A percentile compares a stretch with the other conserved stretches of the same genome.
These are phyloP conservation scores for Ophiostoma pallidulum DNA, from an alignment of 2,329 filamentous ascomycete genomes.

Conservation along the genomic window DNA sequence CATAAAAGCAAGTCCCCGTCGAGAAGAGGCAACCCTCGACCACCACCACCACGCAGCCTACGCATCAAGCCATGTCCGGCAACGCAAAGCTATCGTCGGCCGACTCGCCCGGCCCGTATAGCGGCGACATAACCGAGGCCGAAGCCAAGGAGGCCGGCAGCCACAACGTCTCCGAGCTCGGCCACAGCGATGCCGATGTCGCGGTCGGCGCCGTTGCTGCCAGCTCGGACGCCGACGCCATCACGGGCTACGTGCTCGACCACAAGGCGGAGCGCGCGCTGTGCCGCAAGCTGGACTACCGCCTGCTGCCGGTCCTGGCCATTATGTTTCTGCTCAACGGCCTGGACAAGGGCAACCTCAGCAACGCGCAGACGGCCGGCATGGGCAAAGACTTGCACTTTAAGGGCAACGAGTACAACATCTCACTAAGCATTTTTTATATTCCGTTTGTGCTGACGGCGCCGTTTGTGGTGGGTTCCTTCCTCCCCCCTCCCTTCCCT, in stretches of 20 bases:
- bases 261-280: slow-evolving; percentile 37
- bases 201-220: background rate
- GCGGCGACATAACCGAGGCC: no score
- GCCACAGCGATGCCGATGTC: background rate
- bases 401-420: slow-evolving; percentile 45
- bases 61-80: no score
- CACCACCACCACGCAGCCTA: no score
- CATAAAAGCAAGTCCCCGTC: no score
- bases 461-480: slow-evolving; percentile 39
- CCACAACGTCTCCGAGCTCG: no score
- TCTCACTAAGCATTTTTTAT: slow-evolving; percentile 63
- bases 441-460: slow-evolving; percentile 65
- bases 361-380: slow-evolving; percentile 15
- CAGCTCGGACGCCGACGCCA: slow-evolving; percentile 5
- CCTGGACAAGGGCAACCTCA: slow-evolving; percentile 30
- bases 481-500: no score
- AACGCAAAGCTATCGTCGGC: no score
- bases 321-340: slow-evolving; percentile 46
- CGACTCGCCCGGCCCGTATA: no score
- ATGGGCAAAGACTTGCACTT: slow-evolving; percentile 7
- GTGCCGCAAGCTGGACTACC: slow-evolving; percentile 45
- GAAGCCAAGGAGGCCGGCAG: background rate
- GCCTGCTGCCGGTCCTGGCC: slow-evolving; percentile 43
- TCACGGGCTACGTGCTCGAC: slow-evolving; percentile 28
- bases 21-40: no score